A percentile compares a stretch with the other conserved stretches of the same genome.
Conservation (phyloP, 352 stramenopile genomes). For the Globisporangium paroecandrum region DNA sequence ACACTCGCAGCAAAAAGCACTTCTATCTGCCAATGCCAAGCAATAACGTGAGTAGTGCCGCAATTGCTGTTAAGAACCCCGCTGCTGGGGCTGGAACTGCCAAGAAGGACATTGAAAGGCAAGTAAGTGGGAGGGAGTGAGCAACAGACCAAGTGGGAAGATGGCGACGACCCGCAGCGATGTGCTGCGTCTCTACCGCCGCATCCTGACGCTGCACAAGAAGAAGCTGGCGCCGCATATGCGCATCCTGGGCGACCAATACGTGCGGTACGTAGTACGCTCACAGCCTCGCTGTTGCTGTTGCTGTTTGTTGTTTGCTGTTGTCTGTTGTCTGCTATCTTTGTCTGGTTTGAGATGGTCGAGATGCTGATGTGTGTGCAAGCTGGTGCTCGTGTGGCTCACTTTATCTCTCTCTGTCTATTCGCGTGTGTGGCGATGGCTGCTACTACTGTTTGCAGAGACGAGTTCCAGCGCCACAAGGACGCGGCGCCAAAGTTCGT, state of each 20-base stretch:
- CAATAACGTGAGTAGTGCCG: too few relatives aligned
- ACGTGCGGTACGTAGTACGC: constrained; percentile 47
- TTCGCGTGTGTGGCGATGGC: not conserved
- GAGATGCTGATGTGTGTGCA: not conserved
- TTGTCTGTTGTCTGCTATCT: not conserved
- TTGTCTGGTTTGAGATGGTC: not conserved
- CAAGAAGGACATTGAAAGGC: too few relatives aligned
- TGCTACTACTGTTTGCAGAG: constrained; percentile 20
- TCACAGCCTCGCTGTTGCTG: too few relatives aligned
- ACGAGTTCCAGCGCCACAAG: constrained; percentile 87
- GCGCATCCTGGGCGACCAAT: constrained; percentile 79
- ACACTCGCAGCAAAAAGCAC: too few relatives aligned
- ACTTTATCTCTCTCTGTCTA: not conserved
- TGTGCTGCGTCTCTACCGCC: constrained; percentile 67
- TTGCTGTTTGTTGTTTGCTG: not conserved
- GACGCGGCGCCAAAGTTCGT: constrained; percentile 72
- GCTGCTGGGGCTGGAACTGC: too few relatives aligned
- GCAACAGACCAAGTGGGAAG: not conserved
- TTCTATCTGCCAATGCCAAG: too few relatives aligned
- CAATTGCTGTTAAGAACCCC: too few relatives aligned
- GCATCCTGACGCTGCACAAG: constrained; percentile 76
- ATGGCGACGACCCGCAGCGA: constrained; percentile 33
- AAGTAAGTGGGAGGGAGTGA: not conserved
- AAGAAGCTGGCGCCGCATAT: constrained; percentile 76
- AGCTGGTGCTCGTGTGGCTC: not conserved